phyloP scores from a whole-genome alignment of 179 eudicot genomes.

The Patellifolia procumbens region DNA sequence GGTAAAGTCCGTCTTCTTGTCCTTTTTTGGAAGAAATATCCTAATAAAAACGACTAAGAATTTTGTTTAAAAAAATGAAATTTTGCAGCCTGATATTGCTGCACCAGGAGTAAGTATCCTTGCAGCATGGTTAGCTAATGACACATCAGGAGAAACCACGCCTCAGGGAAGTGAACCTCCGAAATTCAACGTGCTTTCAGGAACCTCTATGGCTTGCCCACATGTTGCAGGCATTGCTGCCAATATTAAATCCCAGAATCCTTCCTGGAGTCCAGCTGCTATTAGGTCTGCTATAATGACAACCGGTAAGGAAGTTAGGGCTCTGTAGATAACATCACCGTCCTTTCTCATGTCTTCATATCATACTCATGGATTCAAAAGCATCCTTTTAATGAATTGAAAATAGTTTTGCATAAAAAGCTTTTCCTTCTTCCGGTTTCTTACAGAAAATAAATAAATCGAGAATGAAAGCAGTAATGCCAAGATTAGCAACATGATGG shows the following conservation, averaged over 20 bases:
- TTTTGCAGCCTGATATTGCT: constrained; percentile 64
- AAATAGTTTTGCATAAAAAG: no score
- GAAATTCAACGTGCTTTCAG: constrained; percentile 48
- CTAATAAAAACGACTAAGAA: no score
- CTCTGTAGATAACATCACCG: background rate
- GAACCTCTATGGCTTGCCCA: constrained; percentile 79
- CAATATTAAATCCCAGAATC: constrained; percentile 51
- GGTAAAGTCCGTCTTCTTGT: constrained; percentile 34
- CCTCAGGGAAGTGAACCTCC: constrained; percentile 45
- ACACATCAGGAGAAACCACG: constrained; percentile 32
- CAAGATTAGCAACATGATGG: no score
- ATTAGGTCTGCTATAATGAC: constrained; percentile 77
- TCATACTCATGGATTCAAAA: no score
- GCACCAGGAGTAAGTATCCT: constrained; percentile 80
- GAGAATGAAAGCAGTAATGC: no score
- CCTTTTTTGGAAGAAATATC: background rate
- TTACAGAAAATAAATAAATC: no score
- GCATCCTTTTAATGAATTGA: no score
- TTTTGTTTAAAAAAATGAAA: no score
- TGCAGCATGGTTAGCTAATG: constrained; percentile 61
- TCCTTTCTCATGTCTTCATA: no score
- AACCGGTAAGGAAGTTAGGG: constrained; percentile 39
- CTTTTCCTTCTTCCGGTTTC: no score
- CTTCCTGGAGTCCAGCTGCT: constrained; percentile 61
- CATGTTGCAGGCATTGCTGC: constrained; percentile 72